Evolutionary conservation across 2,329 filamentous ascomycete species (phyloP).

Genomic region (Fusarium begoniae): DNA sequence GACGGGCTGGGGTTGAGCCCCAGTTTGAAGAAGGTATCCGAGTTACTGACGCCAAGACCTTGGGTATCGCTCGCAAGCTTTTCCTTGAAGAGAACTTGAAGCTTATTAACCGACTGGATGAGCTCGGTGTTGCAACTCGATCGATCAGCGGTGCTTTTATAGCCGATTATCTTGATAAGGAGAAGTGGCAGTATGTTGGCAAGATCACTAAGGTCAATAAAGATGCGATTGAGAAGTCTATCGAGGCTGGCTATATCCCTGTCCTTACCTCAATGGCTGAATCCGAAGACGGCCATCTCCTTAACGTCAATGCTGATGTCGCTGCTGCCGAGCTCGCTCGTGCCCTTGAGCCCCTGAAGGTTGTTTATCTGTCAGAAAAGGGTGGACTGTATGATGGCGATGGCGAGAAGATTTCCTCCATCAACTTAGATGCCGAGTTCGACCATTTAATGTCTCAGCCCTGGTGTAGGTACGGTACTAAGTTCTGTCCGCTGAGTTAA

Average conservation of each 20-base stretch:
- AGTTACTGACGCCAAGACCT: slow-evolving; percentile 93
- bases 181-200: slow-evolving; percentile 94
- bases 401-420: slow-evolving; percentile 93
- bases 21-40: slow-evolving; percentile 97
- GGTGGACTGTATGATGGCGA: slow-evolving; percentile 94
- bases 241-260: slow-evolving; percentile 89
- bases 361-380: slow-evolving; percentile 98
- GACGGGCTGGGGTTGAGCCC: slow-evolving; percentile 83
- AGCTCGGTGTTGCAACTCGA: slow-evolving; percentile 86
- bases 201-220: slow-evolving; percentile 95
- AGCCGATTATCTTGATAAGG: slow-evolving; percentile 94
- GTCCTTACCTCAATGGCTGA: slow-evolving; percentile 97
- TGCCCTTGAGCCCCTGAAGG: slow-evolving; percentile 91
- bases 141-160: slow-evolving; percentile 92
- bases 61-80: slow-evolving; percentile 88
- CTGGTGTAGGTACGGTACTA: slow-evolving; percentile 86
- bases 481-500: no score
- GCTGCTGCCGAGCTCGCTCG: slow-evolving; percentile 93
- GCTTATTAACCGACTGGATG: slow-evolving; percentile 87
- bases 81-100: slow-evolving; percentile 88
- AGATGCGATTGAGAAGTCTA: slow-evolving; percentile 87
- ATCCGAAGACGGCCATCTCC: slow-evolving; percentile 86
- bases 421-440: slow-evolving; percentile 97
- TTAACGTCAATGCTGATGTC: slow-evolving; percentile 98
- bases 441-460: slow-evolving; percentile 90